Base-by-base conservation (phyloP, 257 asterid species). In the Ilex aquifolium region DNA sequence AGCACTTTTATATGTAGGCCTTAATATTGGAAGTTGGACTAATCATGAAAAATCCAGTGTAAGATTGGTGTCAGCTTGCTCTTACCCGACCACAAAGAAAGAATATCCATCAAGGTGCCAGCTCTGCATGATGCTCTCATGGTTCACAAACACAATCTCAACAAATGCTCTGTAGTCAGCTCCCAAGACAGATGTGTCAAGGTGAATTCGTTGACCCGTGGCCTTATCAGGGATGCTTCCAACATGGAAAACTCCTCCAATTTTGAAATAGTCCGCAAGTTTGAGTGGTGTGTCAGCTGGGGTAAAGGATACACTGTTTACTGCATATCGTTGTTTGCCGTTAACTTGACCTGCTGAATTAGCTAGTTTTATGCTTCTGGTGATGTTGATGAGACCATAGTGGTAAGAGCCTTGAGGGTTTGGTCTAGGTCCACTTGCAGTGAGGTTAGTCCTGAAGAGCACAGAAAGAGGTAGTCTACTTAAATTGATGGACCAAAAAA, bases 381-480 rank as follows among this genome's bases (percentile, higher is more conserved):
- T 62, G 16, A 84, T 74, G 0, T 74, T 77, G 74, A 88, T 80
- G 14, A 65, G 65, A 8, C 96, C 96, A 36, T 86, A 88, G 75
- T 86, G 92, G 80, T 86, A 88, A 0, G 96, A 84, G 71, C 96
- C 96, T 56, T 89, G 96, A 0, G 95, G 94, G 48, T 89, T 89
- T 3, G 97, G 94, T 66, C 97, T 75, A 3, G 97, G 89, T 7
- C 91, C 95, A 57, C 94, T 83, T 0, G 95, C 97, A 2, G 89
- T 82, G 21, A 89, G 80, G 60, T 89, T 87, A 0, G 83, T 79
- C 84, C 95, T 83, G 77, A 7, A 56, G 68, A 44, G 17, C 16
- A 15, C 32, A 49, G 27, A 64, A 44, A 2, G 48, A 10, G 6
- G 6, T 12, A 9, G 27, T 21, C 27, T 14, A 31, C 56, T 65